Base-by-base conservation (phyloP, 805 yeast genomes). In the Candida sphagnicola region DNA sequence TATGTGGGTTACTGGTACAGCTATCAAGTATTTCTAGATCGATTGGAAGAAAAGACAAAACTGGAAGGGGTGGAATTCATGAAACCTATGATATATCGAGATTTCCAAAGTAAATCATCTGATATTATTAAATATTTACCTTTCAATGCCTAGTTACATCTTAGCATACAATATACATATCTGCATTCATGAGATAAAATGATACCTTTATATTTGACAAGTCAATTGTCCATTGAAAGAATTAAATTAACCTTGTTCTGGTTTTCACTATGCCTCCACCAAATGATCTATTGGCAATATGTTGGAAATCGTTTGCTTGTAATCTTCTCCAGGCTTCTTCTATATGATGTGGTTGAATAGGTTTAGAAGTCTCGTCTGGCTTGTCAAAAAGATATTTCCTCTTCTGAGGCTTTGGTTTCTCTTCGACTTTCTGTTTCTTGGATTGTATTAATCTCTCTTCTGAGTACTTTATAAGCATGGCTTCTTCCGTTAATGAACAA, bases 401-500 rank as follows among this genome's bases (percentile, higher is more conserved):
- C 54, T 65, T 53, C 56, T 68, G 50, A 51, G 54, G 46, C 50
- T 59, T 38, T 51, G 53, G 59, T 45, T 52, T 48, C 30, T 42
- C 40, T 19, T 48, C 39, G 42, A 67, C 65, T 40, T 60, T 57
- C 45, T 51, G 53, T 21, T 50, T 50, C 28, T 59, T 57, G 17
- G 58, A 58, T 37, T 64, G 68, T 24, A 63, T 61, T 33, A 79
- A 54, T 33, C 63, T 61, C 42, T 81, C 82, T 53, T 86, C 89
- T 18, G 77, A 72, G 38, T 74, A 76, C 49, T 90, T 89, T 24
- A 93, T 81, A 42, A 74, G 77, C 57, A 91, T 71, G 1, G 98
- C 98, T 50, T 82, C 85, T 61, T 91, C 98, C 0, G 99, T 93
- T 37, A 93, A 63, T 6, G 91, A 82, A 53, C 98, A 95, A 2